phyloP scores from a whole-genome alignment of 768 basidiomycete species.

The Podaxis pistillaris region DNA sequence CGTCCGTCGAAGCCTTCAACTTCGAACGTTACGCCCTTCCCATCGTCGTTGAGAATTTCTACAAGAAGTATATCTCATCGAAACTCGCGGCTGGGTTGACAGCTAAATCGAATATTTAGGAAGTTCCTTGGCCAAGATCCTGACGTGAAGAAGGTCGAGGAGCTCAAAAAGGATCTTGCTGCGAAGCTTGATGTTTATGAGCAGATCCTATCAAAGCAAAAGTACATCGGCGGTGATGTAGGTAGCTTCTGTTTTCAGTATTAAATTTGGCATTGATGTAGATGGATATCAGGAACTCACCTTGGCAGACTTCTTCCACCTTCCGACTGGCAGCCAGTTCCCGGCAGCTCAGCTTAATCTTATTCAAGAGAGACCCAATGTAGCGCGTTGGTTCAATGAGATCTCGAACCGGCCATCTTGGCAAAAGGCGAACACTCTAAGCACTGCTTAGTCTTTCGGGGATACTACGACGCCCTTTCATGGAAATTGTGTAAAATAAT shows the following conservation, averaged over 20 bases:
- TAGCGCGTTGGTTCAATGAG: constrained; percentile 54
- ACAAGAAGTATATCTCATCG: constrained; percentile 35
- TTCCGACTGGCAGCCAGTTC: constrained; percentile 33
- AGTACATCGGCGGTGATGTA: constrained; percentile 46
- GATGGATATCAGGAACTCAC: constrained; percentile 32
- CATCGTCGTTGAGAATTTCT: constrained; percentile 42
- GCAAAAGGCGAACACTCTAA: constrained; percentile 35
- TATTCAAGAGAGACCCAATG: constrained; percentile 38
- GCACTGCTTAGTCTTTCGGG: neutral
- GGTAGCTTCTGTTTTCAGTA: neutral
- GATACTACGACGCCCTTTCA: no score
- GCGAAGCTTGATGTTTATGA: constrained; percentile 46
- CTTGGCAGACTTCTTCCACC: constrained; percentile 43
- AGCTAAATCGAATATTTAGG: neutral
- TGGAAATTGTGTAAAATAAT: no score
- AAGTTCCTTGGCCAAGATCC: constrained; percentile 16
- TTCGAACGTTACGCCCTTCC: constrained; percentile 37
- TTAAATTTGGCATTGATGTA: neutral
- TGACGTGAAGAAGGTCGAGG: constrained; percentile 26
- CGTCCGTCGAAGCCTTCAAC: constrained; percentile 43
- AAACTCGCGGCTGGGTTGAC: neutral
- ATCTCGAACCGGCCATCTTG: constrained; percentile 45
- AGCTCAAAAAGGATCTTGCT: constrained; percentile 24
- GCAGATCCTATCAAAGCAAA: constrained; percentile 40
- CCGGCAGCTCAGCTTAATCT: constrained; percentile 18